A percentile compares a stretch with the other conserved stretches of the same genome.
These are phyloP conservation scores for Tolypocladium nubicola DNA, from an alignment of 2,329 filamentous ascomycete genomes.

Conservation along the genomic window DNA sequence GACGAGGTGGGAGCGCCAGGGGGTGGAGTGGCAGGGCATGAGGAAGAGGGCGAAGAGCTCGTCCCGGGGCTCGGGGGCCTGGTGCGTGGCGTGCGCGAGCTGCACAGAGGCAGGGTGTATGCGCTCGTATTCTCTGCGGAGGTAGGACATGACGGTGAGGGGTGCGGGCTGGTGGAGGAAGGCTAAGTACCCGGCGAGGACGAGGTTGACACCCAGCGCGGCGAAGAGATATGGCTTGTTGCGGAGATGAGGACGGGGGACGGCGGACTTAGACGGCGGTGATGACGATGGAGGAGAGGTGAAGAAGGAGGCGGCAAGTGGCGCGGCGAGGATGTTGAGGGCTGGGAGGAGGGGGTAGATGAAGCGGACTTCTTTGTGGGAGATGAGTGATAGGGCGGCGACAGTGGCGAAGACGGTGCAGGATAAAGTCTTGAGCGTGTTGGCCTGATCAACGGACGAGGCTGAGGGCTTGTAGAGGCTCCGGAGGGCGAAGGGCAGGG, in stretches of 20 bases:
- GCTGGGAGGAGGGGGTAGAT: constrained; percentile 84
- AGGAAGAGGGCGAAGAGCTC: constrained; percentile 68
- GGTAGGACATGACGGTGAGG: constrained; percentile 60
- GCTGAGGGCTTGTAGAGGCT: constrained; percentile 46
- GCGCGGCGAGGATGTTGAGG: constrained; percentile 72
- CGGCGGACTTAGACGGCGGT: constrained; percentile 14
- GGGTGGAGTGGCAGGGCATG: constrained; percentile 92
- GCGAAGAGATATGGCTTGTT: constrained; percentile 45
- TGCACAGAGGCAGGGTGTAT: constrained; percentile 30
- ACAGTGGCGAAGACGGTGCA: constrained; percentile 50
- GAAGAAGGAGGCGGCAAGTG: constrained; percentile 57
- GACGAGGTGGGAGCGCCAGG: constrained; percentile 83
- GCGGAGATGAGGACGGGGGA: constrained; percentile 24
- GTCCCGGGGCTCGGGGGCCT: constrained; percentile 13
- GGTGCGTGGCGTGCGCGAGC: constrained; percentile 9
- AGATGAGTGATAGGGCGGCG: constrained; percentile 59
- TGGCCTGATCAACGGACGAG: constrained; percentile 22
- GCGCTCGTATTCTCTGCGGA: constrained; percentile 62
- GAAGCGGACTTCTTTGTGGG: constrained; percentile 96
- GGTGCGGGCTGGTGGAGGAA: constrained; percentile 73
- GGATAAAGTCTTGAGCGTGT: constrained; percentile 34
- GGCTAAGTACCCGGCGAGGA: constrained; percentile 64
- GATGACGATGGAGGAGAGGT: constrained; percentile 19
- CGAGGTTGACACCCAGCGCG: constrained; percentile 55
- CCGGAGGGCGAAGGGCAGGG: constrained; percentile 62